Conservation (phyloP, 768 basidiomycete species). For the Lentinula sp. region DNA sequence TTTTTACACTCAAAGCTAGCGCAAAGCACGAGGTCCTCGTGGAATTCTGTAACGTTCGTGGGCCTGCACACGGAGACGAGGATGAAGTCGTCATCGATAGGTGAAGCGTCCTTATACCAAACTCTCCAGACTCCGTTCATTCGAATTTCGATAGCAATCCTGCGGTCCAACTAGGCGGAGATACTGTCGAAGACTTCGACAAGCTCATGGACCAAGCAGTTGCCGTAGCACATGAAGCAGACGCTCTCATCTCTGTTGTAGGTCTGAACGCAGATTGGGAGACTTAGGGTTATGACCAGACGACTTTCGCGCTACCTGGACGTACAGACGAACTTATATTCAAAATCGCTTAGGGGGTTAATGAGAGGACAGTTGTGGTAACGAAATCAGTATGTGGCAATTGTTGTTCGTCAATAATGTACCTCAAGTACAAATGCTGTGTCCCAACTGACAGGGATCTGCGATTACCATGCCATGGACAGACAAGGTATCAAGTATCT, state of each 20-base stretch:
- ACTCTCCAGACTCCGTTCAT: not conserved
- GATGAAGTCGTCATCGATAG: constrained; percentile 58
- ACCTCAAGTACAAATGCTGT: not conserved
- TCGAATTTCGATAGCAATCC: constrained; percentile 32
- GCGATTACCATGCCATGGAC: constrained; percentile 79
- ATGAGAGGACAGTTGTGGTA: constrained; percentile 67
- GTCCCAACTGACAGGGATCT: constrained; percentile 41
- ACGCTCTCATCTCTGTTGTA: constrained; percentile 68
- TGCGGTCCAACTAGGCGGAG: constrained; percentile 73
- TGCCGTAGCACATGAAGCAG: constrained; percentile 59
- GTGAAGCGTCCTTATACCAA: constrained; percentile 16
- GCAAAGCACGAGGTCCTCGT: constrained; percentile 51
- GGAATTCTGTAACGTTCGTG: constrained; percentile 71
- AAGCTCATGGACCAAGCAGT: constrained; percentile 57
- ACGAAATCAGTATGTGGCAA: constrained; percentile 53
- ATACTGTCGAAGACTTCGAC: constrained; percentile 54
- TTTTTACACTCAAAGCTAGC: constrained; percentile 46
- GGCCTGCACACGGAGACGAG: constrained; percentile 65
- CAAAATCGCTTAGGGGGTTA: constrained; percentile 59
- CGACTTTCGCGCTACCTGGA: constrained; percentile 64
- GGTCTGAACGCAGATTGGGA: constrained; percentile 84
- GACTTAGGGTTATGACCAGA: constrained; percentile 69
- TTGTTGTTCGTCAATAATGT: not conserved
- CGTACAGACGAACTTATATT: constrained; percentile 67
- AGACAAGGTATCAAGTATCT: constrained; percentile 54